These are phyloP conservation scores for Obba rivulosa DNA, from an alignment of 768 basidiomycete species.

Conservation along the genomic window DNA sequence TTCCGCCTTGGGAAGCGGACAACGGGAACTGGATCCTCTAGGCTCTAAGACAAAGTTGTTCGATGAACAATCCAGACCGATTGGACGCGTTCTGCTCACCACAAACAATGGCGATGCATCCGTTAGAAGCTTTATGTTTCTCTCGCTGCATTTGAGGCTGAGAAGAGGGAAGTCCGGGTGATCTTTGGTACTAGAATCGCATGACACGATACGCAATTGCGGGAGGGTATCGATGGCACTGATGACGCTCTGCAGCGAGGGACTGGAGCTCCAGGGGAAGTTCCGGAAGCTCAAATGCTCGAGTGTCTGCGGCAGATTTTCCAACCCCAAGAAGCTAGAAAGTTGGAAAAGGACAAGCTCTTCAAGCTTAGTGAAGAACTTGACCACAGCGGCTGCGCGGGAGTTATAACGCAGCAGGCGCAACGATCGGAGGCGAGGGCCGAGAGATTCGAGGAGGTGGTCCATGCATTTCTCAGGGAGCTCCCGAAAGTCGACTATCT, in stretches of 20 bases:
- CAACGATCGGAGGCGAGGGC: constrained; percentile 36
- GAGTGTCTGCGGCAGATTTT: constrained; percentile 30
- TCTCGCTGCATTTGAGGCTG: constrained; percentile 24
- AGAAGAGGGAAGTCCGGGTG: constrained; percentile 22
- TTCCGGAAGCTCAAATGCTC: constrained; percentile 37
- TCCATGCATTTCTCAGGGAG: constrained; percentile 22
- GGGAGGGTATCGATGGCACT: constrained; percentile 28
- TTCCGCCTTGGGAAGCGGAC: constrained; percentile 30
- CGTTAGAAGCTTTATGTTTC: constrained; percentile 23
- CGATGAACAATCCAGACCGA: background rate
- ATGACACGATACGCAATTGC: constrained; percentile 32
- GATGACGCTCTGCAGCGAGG: constrained; percentile 25
- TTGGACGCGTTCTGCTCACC: constrained; percentile 23
- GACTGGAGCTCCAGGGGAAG: constrained; percentile 15
- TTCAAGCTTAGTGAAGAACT: constrained; percentile 31
- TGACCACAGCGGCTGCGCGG: constrained; percentile 28
- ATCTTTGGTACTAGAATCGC: constrained; percentile 20
- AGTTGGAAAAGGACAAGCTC: constrained; percentile 36
- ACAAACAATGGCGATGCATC: constrained; percentile 28
- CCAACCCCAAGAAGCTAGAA: constrained; percentile 29
- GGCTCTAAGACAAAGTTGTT: constrained; percentile 19
- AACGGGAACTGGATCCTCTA: constrained; percentile 32
- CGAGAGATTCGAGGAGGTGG: constrained; percentile 23
- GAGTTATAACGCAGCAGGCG: constrained; percentile 33
- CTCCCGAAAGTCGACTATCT: constrained; percentile 37